Base-by-base conservation (phyloP, 2,329 filamentous ascomycete genomes). In the Thermothelomyces thermophilus region DNA sequence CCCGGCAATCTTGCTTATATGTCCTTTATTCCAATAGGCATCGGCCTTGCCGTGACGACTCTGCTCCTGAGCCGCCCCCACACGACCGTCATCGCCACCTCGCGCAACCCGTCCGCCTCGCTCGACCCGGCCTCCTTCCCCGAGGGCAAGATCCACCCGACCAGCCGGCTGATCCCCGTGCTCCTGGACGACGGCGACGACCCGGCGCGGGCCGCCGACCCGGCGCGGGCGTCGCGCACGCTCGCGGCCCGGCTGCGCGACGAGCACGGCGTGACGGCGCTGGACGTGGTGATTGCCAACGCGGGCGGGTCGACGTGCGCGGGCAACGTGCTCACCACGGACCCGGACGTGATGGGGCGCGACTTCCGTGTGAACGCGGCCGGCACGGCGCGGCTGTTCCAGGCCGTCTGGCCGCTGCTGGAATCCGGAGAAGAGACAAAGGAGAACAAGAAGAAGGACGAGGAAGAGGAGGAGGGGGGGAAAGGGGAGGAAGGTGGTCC, bases 111-210 rank as follows among this genome's bases (percentile, higher is more conserved):
- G 3, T 14, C 55, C 28, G 37, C 56, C 28, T 36, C 51, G 14
- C 44, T 54, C 7, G 10, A 42, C 51, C 13, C 94, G 88, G 19
- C 43, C 51, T 11, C 94, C 88, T 19, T 86, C 91, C 68, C 16
- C 14, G 83, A 89, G 61, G 73, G 94, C 19, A 87, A 95, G 67
- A 63, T 46, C 26, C 49, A 55, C 16, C 16, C 52, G 3, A 41
- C 42, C 17, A 58, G 54, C 48, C 44, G 22, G 7, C 47, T 62
- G 5, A 36, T 61, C 24, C 39, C 58, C 13, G 13, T 61, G 30
- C 54, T 58, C 17, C 57, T 64, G 10, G 52, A 58, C 51, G 58
- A 59, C 24, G 39, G 2, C 19, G 42, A 22, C 11, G 46, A 16
- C 42, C 49, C 22, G 28, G 39, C 7, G 2, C n/a, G n/a, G n/a